Evolutionary conservation across 2,329 filamentous ascomycete species (phyloP).

Genomic region (Claviceps spartinae): DNA sequence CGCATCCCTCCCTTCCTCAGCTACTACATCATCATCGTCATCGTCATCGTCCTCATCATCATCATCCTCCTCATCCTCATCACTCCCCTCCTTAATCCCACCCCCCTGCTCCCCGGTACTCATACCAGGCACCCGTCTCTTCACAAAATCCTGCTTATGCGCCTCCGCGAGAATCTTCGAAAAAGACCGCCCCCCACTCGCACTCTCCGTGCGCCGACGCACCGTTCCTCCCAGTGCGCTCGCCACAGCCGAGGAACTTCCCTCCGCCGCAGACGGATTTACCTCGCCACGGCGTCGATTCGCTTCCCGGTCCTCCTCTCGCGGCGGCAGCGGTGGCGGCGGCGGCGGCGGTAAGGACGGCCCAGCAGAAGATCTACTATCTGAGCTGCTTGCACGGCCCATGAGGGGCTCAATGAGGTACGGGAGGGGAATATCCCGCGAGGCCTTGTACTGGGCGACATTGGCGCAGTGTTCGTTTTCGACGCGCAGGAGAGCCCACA

Average conservation of each 20-base stretch:
- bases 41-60: conserved; percentile 9
- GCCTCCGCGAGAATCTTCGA: conserved; percentile 63
- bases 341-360: too few species aligned
- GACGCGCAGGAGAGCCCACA: conserved; percentile 88
- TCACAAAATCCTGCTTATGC: conserved; percentile 85
- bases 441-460: conserved; percentile 79
- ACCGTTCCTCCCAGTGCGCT: conserved; percentile 11
- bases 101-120: conserved; percentile 11
- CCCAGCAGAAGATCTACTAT: conserved; percentile 6
- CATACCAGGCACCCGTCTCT: conserved; percentile 39
- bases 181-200: conserved; percentile 24
- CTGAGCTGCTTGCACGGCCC: conserved; percentile 27
- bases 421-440: conserved; percentile 72
- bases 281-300: conserved; percentile 5
- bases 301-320: conserved; percentile 7
- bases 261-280: conserved; percentile 4
- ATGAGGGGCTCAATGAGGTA: conserved; percentile 48
- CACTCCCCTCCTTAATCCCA: conserved; percentile 13
- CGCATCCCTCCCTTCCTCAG: conserved; percentile 1
- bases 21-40: neutral
- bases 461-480: conserved; percentile 97
- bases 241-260: conserved; percentile 11
- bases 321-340: too few species aligned
- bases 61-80: conserved; percentile 23
- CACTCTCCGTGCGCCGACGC: conserved; percentile 20